Evolutionary conservation across 2,329 filamentous ascomycete genomes (phyloP).

Genomic region (Thielaviopsis euricoi): DNA sequence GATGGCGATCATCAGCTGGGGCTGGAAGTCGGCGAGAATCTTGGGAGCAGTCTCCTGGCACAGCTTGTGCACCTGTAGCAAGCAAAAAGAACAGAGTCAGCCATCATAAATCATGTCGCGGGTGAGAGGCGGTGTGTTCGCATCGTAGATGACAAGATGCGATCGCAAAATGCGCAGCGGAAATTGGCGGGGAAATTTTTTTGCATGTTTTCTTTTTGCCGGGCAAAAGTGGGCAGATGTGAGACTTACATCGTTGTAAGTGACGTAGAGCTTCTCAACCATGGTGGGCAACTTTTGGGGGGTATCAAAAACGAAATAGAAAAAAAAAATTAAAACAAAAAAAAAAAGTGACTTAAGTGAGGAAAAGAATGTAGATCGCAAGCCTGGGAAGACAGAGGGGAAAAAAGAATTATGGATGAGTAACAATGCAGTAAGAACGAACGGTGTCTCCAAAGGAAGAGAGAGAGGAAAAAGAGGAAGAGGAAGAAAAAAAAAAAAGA

Average conservation of each 20-base stretch:
- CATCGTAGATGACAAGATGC: background rate
- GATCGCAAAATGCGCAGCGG: background rate
- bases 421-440: background rate
- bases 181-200: background rate
- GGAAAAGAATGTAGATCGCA: background rate
- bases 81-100: slow-evolving; percentile 4
- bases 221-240: background rate
- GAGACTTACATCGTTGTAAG: slow-evolving; percentile 71
- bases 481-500: background rate
- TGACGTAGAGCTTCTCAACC: slow-evolving; percentile 76
- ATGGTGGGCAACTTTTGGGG: slow-evolving; percentile 36
- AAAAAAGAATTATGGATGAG: slow-evolving; percentile 1
- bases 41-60: slow-evolving; percentile 71
- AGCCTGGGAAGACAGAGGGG: background rate
- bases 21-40: slow-evolving; percentile 74
- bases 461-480: background rate
- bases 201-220: background rate
- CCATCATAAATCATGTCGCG: background rate
- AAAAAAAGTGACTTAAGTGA: background rate
- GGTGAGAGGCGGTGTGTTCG: background rate
- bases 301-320: background rate
- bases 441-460: background rate
- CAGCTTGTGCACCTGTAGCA: slow-evolving; percentile 75
- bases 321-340: background rate
- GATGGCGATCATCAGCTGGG: slow-evolving; percentile 96